phyloP scores from a whole-genome alignment of 2,329 filamentous ascomycete species.

The Curvularia hawaiiensis region DNA sequence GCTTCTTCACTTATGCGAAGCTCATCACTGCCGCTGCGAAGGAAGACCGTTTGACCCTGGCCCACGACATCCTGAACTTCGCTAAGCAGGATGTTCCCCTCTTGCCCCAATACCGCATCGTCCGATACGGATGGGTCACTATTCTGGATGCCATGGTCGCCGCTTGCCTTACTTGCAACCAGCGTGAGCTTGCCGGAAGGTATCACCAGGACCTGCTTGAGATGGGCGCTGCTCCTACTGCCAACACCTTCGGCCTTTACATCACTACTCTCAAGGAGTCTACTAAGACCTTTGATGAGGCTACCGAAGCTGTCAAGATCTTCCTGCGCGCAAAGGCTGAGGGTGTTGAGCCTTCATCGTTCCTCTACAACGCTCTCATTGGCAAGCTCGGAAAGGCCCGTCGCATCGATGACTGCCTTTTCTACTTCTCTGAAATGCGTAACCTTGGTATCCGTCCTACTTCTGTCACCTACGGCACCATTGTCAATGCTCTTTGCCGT shows the following conservation, averaged over 20 bases:
- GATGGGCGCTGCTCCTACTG: constrained; percentile 89
- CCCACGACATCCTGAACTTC: constrained; percentile 86
- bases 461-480: constrained; percentile 96
- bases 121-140: constrained; percentile 94
- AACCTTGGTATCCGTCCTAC: constrained; percentile 90
- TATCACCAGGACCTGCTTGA: constrained; percentile 91
- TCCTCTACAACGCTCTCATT: constrained; percentile 97
- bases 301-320: constrained; percentile 94
- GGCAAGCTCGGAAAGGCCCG: constrained; percentile 98
- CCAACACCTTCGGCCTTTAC: constrained; percentile 97
- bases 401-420: constrained; percentile 96
- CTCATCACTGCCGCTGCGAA: constrained; percentile 89
- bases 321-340: constrained; percentile 93
- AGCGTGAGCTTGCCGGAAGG: constrained; percentile 79
- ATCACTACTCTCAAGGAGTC: constrained; percentile 99
- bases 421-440: constrained; percentile 98
- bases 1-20: constrained; percentile 97
- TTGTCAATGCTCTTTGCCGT: constrained; percentile 96
- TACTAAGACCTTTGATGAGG: constrained; percentile 96
- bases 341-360: constrained; percentile 93
- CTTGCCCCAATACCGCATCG: constrained; percentile 80
- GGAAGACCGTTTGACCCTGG: constrained; percentile 78
- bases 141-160: constrained; percentile 97
- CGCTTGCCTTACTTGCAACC: constrained; percentile 81
- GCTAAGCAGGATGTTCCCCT: constrained; percentile 88